These are phyloP conservation scores for Salvia splendens DNA, from an alignment of 257 asterid genomes.

Conservation along the genomic window DNA sequence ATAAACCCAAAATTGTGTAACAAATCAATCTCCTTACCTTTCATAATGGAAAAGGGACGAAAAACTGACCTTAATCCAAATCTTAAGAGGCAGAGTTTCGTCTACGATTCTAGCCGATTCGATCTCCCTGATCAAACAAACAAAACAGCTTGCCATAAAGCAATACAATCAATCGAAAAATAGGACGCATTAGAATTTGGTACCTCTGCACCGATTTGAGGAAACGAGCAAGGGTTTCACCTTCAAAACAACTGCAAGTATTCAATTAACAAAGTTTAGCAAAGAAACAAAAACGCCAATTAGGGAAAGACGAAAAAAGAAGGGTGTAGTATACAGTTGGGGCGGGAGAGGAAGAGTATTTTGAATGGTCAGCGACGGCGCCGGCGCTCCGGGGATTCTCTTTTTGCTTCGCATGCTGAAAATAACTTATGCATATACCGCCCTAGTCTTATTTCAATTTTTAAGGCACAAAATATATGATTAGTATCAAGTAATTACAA, in stretches of 20 bases:
- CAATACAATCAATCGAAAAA: not conserved
- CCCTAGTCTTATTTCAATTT: too few relatives aligned
- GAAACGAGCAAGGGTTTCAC: slow-evolving; percentile 56
- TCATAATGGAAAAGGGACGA: not conserved
- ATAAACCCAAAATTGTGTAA: slow-evolving; percentile 19
- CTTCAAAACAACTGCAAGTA: slow-evolving; percentile 63
- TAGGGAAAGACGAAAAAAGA: not conserved
- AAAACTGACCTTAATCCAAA: slow-evolving; percentile 69
- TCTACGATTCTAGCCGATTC: slow-evolving; percentile 49
- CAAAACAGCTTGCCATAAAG: not conserved
- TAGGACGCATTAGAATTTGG: not conserved
- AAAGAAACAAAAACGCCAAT: not conserved
- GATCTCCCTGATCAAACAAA: slow-evolving; percentile 55
- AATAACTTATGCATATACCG: not conserved
- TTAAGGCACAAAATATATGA: too few relatives aligned
- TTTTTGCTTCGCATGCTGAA: slow-evolving; percentile 38
- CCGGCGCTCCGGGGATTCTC: slow-evolving; percentile 24
- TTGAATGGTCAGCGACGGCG: slow-evolving; percentile 15
- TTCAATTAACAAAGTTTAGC: slow-evolving; percentile 20
- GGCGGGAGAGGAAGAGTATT: slow-evolving; percentile 27
- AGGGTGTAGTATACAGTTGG: slow-evolving; percentile 24
- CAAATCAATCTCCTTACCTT: not conserved
- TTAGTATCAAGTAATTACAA: too few relatives aligned
- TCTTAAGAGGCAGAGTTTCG: slow-evolving; percentile 56
- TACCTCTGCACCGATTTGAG: slow-evolving; percentile 58